These are phyloP conservation scores for Rachicladosporium sp. DNA, from an alignment of 2,329 filamentous ascomycete species.

Conservation along the genomic window DNA sequence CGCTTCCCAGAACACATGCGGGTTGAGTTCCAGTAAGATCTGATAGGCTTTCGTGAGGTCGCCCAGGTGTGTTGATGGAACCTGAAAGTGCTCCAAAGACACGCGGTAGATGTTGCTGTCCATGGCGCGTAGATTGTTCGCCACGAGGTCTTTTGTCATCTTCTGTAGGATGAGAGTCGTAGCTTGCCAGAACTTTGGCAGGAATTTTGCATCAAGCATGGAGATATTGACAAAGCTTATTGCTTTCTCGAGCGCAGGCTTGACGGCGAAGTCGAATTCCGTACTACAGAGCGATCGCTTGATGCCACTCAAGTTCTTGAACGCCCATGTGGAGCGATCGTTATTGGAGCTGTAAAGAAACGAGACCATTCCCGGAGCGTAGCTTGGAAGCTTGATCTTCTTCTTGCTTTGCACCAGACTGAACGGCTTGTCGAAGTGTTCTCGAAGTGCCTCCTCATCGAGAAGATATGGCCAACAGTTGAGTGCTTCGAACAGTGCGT, in stretches of 20 bases:
- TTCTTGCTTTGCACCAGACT: slow-evolving; percentile 65
- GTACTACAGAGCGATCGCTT: slow-evolving; percentile 50
- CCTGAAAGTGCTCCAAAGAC: slow-evolving; percentile 50
- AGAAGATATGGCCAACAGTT: slow-evolving; percentile 70
- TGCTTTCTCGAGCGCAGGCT: slow-evolving; percentile 55
- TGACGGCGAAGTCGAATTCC: slow-evolving; percentile 81
- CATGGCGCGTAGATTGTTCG: slow-evolving; percentile 65
- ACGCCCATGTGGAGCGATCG: slow-evolving; percentile 54
- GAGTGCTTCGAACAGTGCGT: slow-evolving; percentile 77
- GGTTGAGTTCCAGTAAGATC: slow-evolving; percentile 59
- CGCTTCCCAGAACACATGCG: slow-evolving; percentile 76
- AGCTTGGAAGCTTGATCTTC: slow-evolving; percentile 62
- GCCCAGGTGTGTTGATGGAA: slow-evolving; percentile 44
- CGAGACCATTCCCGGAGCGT: slow-evolving; percentile 67
- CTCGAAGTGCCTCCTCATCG: slow-evolving; percentile 39
- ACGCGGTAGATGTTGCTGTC: slow-evolving; percentile 55
- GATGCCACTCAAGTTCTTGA: slow-evolving; percentile 54
- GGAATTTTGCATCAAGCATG: slow-evolving; percentile 38
- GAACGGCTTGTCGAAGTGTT: slow-evolving; percentile 73
- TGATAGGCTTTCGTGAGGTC: slow-evolving; percentile 60
- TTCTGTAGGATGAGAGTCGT: slow-evolving; percentile 61
- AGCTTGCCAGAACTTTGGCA: slow-evolving; percentile 70
- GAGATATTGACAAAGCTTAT: slow-evolving; percentile 50
- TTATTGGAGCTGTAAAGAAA: slow-evolving; percentile 70
- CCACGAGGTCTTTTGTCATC: slow-evolving; percentile 61